A percentile compares a stretch with the other conserved stretches of the same genome.
Conservation (phyloP, 2,329 filamentous ascomycete species). For the Sarocladiaceae sp. region DNA sequence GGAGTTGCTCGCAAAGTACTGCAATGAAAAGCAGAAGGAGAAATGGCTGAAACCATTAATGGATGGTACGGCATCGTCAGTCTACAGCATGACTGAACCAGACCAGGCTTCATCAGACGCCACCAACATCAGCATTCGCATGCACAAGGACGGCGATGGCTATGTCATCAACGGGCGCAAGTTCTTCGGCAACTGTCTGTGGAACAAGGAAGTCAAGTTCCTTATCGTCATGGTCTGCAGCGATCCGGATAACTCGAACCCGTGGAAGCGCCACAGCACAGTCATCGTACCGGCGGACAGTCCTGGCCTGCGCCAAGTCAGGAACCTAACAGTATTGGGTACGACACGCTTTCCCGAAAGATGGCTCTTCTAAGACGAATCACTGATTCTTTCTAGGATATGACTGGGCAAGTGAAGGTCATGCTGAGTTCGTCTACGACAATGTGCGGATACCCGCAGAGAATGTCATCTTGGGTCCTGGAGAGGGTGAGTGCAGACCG, state of each 20-base stretch:
- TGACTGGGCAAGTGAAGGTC: conserved; percentile 88
- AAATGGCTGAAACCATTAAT: conserved; percentile 72
- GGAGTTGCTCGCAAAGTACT: conserved; percentile 83
- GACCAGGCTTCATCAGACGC: conserved; percentile 78
- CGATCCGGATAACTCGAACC: conserved; percentile 62
- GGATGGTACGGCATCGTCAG: conserved; percentile 73
- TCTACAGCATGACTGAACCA: conserved; percentile 85
- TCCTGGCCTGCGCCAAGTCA: conserved; percentile 75
- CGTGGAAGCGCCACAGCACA: conserved; percentile 83
- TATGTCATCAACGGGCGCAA: conserved; percentile 87
- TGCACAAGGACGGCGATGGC: conserved; percentile 70
- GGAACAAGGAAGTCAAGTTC: conserved; percentile 78
- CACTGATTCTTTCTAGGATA: conserved; percentile 41
- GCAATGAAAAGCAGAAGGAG: conserved; percentile 70
- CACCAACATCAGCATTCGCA: conserved; percentile 76
- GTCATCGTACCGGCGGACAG: conserved; percentile 72
- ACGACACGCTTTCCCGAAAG: not conserved
- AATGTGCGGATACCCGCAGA: conserved; percentile 75
- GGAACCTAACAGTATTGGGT: conserved; percentile 78
- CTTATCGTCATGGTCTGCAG: conserved; percentile 92
- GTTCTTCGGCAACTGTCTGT: conserved; percentile 93
- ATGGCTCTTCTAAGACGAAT: not conserved
- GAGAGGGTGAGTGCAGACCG: not conserved
- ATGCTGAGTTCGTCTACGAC: conserved; percentile 79
- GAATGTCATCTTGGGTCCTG: conserved; percentile 68